These are phyloP conservation scores for Lachancea fermentati DNA, from an alignment of 805 yeast genomes.

Conservation along the genomic window DNA sequence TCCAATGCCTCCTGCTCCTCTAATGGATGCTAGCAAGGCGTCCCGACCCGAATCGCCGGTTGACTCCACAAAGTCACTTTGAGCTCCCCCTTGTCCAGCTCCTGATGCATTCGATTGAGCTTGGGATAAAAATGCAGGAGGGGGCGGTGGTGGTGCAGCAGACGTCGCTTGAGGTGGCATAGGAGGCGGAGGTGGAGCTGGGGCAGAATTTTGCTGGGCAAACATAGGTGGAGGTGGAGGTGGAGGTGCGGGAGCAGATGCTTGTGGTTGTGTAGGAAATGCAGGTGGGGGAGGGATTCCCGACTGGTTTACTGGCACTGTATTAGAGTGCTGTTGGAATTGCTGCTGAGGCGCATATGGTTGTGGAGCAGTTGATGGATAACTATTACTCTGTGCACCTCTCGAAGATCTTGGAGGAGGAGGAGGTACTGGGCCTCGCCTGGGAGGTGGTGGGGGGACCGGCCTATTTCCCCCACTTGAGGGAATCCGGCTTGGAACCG, in stretches of 20 bases:
- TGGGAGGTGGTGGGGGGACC: conserved; percentile 25
- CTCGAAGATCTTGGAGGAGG: conserved; percentile 20
- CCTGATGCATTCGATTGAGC: conserved; percentile 7
- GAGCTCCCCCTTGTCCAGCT: conserved; percentile 3
- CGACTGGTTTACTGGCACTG: neutral
- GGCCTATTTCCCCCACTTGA: conserved; percentile 7
- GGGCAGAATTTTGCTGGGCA: conserved; percentile 6
- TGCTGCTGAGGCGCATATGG: neutral
- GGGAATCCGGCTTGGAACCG: conserved; percentile 7
- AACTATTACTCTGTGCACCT: conserved; percentile 15
- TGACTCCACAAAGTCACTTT: conserved; percentile 14
- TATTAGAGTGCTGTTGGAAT: neutral
- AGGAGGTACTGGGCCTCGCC: conserved; percentile 30
- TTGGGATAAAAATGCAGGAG: conserved; percentile 14
- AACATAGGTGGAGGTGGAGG: conserved; percentile 17
- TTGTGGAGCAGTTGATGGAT: conserved; percentile 6
- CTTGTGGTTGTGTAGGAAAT: conserved; percentile 6
- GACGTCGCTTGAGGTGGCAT: conserved; percentile 12
- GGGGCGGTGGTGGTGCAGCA: conserved; percentile 16
- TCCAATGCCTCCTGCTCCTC: conserved; percentile 72
- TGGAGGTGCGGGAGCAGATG: conserved; percentile 11
- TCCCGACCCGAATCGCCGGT: conserved; percentile 59
- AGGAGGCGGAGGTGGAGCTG: conserved; percentile 17
- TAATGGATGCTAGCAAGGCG: conserved; percentile 79
- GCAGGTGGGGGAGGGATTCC: conserved; percentile 5